A percentile compares a stretch with the other conserved stretches of the same genome.
These are phyloP conservation scores for Lumnitzera racemosa DNA, from an alignment of 345 rosid species.

Conservation along the genomic window DNA sequence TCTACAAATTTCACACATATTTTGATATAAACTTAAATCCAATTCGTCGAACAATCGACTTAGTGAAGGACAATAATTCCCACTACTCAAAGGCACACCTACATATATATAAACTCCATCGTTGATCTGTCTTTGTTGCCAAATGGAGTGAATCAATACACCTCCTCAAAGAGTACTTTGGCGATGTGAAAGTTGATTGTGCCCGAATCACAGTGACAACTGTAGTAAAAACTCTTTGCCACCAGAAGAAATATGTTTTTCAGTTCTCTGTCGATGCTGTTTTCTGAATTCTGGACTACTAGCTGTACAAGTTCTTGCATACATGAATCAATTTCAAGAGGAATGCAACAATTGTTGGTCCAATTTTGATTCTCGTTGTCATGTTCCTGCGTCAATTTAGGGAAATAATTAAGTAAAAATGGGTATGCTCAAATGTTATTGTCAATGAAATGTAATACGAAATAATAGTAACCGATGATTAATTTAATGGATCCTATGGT, in stretches of 20 bases:
- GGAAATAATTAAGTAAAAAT: too few relatives aligned
- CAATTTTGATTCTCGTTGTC: neutral
- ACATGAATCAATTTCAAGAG: slow-evolving; percentile 32
- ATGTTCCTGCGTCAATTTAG: slow-evolving; percentile 12
- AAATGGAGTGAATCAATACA: slow-evolving; percentile 9
- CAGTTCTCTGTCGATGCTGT: slow-evolving; percentile 16
- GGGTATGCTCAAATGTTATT: too few relatives aligned
- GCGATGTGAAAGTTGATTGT: slow-evolving; percentile 44
- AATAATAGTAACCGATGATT: too few relatives aligned
- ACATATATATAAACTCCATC: neutral
- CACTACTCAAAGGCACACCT: too few relatives aligned
- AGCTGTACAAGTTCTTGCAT: slow-evolving; percentile 59
- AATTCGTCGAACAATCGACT: too few relatives aligned
- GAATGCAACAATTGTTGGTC: slow-evolving; percentile 15
- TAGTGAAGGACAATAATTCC: too few relatives aligned
- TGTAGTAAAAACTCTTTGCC: slow-evolving; percentile 52
- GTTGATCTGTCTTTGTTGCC: neutral
- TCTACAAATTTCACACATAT: too few relatives aligned
- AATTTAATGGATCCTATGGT: too few relatives aligned
- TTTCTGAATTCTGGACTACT: slow-evolving; percentile 24
- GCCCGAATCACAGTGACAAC: slow-evolving; percentile 33
- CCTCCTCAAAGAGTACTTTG: slow-evolving; percentile 56
- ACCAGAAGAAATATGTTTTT: slow-evolving; percentile 49
- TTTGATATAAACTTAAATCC: too few relatives aligned
- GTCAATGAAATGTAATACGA: too few relatives aligned